A percentile compares a stretch with the other conserved stretches of the same genome.
Conservation (phyloP, 1,284 basidiomycete species). For the Albatrellus sp. region DNA sequence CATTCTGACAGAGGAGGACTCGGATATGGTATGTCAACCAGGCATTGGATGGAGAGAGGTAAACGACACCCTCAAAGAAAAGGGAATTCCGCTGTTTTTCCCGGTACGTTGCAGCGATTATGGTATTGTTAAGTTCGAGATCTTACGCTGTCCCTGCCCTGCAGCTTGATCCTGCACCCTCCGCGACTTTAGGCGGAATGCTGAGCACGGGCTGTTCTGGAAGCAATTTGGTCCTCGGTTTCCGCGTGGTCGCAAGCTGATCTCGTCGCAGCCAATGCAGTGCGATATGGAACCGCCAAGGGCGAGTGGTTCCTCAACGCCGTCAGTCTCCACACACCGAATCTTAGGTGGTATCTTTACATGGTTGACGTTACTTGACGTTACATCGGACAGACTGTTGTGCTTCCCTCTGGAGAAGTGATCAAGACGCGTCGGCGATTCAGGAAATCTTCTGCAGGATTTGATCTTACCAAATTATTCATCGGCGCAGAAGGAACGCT, state of each 20-base stretch:
- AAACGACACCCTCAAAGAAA: conserved; percentile 60
- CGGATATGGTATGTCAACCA: conserved; percentile 75
- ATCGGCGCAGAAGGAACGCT: conserved; percentile 35
- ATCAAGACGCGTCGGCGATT: conserved; percentile 85
- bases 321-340: conserved; percentile 22
- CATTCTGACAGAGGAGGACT: conserved; percentile 50
- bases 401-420: conserved; percentile 72
- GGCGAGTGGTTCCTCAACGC: conserved; percentile 55
- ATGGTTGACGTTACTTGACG: background rate
- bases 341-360: background rate
- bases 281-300: conserved; percentile 47
- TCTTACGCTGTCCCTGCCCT: background rate
- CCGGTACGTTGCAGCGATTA: conserved; percentile 39
- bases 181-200: conserved; percentile 89
- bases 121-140: too few relatives aligned
- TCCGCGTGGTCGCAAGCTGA: background rate
- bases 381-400: conserved; percentile 1
- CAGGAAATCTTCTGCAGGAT: conserved; percentile 84
- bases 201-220: conserved; percentile 74
- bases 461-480: conserved; percentile 78
- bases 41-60: conserved; percentile 81
- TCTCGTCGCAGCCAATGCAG: conserved; percentile 39
- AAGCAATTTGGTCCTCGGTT: conserved; percentile 25
- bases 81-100: conserved; percentile 78
- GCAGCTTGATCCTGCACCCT: conserved; percentile 69